Evolutionary conservation across 495 filamentous ascomycete species (phyloP).

Genomic region (Hypoxylon crocopeplum): DNA sequence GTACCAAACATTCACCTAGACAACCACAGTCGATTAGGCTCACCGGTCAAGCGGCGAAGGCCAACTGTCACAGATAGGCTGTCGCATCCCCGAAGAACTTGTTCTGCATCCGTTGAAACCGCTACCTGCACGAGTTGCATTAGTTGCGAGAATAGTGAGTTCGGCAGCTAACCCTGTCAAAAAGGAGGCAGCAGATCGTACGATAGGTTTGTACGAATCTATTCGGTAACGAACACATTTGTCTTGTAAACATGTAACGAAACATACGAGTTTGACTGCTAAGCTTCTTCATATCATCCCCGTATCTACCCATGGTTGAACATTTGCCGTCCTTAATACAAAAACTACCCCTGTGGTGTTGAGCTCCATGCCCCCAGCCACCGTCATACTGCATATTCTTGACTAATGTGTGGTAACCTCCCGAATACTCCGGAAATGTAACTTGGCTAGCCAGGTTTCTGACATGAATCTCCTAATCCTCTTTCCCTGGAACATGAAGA

Average conservation of each 20-base stretch:
- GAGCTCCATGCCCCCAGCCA: not conserved
- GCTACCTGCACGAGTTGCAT: conserved; percentile 25
- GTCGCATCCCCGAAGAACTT: not conserved
- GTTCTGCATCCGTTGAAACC: conserved; percentile 6
- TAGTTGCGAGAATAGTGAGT: conserved; percentile 21
- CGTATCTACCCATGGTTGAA: too few relatives aligned
- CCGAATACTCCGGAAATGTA: conserved; percentile 53
- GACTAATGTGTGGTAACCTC: conserved; percentile 47
- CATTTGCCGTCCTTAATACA: not conserved
- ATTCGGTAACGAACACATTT: conserved; percentile 5
- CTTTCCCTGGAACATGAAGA: conserved; percentile 67
- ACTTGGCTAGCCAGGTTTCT: conserved; percentile 59
- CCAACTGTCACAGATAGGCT: not conserved
- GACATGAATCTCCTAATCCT: conserved; percentile 58
- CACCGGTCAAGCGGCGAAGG: conserved; percentile 11
- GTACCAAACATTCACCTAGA: too few relatives aligned
- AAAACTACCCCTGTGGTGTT: not conserved
- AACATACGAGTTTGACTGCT: too few relatives aligned
- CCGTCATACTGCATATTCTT: not conserved
- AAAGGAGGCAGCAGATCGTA: conserved; percentile 4
- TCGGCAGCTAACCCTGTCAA: conserved; percentile 1
- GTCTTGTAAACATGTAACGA: not conserved
- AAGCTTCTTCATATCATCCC: too few relatives aligned
- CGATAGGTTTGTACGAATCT: not conserved
- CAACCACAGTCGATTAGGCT: not conserved